Base-by-base conservation (phyloP, 2,329 filamentous ascomycete genomes). In the Torrubiellomyces zombiae region DNA sequence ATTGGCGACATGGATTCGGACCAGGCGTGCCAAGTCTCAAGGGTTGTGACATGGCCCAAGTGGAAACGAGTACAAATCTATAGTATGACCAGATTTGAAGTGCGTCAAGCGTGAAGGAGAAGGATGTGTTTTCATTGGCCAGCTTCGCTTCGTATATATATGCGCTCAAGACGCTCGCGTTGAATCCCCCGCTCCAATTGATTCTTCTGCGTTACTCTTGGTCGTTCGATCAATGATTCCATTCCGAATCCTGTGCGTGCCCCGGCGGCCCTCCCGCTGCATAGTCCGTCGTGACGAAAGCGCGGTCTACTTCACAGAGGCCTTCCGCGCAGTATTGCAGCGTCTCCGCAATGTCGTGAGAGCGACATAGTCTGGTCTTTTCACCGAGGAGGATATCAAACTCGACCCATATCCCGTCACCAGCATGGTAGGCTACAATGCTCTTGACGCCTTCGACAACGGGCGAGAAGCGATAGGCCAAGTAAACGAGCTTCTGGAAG, bases 211-310 rank as follows among this genome's bases (percentile, higher is more conserved):
- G n/a, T n/a, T n/a, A 54, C 61, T 2, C 73, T 73, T 1, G 74
- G 76, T 12, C 77, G 58, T 14, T 54, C 51, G 42, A 4, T 30
- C 18, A 36, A 25, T 34, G 32, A 21, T 34, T 34, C 21, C 32
- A 31, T 21, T 34, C 32, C 14, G 34, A 31, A 17, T 48, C 45
- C 2, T 31, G 17, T 1, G 45, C 43, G 28, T 48, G 45, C 0
- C 45, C 45, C 19, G 40, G 26, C 2, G 45, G 45, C 8, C 45
- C 45, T 5, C 34, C 39, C 16, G 33, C 43, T 5, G 45, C 40
- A 40, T 48, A 48, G 29, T 48, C 45, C 2, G 45, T 48, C 23
- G 44, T 40, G 3, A 48, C 45, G 35, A 48, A 48, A 5, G 45
- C 45, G 10, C 45, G 29, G 20, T 48, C 45, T 3, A 48, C 42